Conservation (phyloP, 371 early-diverging fungal genomes). For the Mortierella sp. region DNA sequence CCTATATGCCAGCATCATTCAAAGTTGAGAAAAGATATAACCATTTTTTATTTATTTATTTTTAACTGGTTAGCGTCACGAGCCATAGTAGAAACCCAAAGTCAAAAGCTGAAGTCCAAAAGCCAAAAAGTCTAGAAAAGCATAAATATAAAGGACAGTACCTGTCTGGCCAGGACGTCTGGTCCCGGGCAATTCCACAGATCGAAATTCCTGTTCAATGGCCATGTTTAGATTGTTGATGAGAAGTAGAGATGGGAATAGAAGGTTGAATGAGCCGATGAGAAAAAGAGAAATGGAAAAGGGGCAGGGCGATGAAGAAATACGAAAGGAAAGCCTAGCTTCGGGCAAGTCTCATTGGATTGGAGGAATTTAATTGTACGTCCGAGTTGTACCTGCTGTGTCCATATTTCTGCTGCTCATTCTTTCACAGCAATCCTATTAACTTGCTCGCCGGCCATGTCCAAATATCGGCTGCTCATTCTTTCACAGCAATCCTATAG, state of each 20-base stretch:
- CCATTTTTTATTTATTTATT: too few species aligned
- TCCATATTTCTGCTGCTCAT: too few species aligned
- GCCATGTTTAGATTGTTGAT: background rate
- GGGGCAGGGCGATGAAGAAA: too few species aligned
- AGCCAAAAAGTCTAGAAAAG: background rate
- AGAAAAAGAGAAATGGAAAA: background rate
- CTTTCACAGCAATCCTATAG: too few species aligned
- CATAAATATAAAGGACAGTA: background rate
- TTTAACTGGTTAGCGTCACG: too few species aligned
- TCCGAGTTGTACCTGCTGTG: too few species aligned
- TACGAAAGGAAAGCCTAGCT: too few species aligned
- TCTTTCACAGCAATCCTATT: too few species aligned
- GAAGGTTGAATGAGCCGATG: background rate
- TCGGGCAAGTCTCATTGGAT: too few species aligned
- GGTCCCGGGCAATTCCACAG: conserved; percentile 48
- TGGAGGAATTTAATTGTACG: too few species aligned
- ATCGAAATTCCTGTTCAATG: conserved; percentile 16
- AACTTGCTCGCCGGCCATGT: too few species aligned
- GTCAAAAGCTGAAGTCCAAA: background rate
- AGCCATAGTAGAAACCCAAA: background rate
- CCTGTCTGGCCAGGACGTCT: conserved; percentile 56
- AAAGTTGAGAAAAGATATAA: background rate
- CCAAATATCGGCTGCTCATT: too few species aligned
- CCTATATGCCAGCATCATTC: conserved; percentile 18
- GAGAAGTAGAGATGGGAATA: background rate